Evolutionary conservation across 768 basidiomycete genomes (phyloP).

Genomic region (Gloeostereum incarnatum): DNA sequence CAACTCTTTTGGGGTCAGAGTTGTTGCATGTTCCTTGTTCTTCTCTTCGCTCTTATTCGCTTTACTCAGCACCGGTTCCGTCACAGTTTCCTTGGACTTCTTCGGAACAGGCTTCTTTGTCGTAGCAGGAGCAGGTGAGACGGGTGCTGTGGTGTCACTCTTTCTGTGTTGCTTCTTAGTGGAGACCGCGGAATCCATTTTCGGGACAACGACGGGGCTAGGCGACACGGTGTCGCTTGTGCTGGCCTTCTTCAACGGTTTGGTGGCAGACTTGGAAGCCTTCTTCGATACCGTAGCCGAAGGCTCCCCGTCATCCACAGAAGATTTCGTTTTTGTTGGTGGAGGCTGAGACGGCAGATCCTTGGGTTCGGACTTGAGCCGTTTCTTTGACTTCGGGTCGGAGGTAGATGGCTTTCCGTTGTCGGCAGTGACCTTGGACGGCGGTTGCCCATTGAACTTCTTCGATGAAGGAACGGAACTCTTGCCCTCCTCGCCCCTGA

Average conservation of each 20-base stretch:
- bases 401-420: not conserved
- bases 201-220: no score
- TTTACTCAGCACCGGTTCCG: not conserved
- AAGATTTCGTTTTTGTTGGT: no score
- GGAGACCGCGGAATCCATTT: no score
- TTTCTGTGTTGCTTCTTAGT: no score
- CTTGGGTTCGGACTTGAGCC: not conserved
- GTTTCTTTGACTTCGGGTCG: not conserved
- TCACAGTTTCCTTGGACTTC: slow-evolving; percentile 7
- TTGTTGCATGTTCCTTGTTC: slow-evolving; percentile 1
- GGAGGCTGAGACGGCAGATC: not conserved
- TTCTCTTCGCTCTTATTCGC: slow-evolving; percentile 12
- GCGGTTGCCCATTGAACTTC: not conserved
- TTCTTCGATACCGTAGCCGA: no score
- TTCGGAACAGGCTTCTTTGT: slow-evolving; percentile 8
- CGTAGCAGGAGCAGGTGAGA: slow-evolving; percentile 10
- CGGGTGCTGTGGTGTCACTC: not conserved
- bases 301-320: no score
- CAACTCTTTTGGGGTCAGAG: slow-evolving; percentile 1
- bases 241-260: not conserved
- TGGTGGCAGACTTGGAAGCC: no score
- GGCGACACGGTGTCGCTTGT: no score
- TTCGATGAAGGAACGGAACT: slow-evolving; percentile 6
- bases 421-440: slow-evolving; percentile 1
- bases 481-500: slow-evolving; percentile 18